Evolutionary conservation across 495 filamentous ascomycete species (phyloP), one percentile per base, ranked within the genome.

Genomic region (Cudoniella acicularis): DNA sequence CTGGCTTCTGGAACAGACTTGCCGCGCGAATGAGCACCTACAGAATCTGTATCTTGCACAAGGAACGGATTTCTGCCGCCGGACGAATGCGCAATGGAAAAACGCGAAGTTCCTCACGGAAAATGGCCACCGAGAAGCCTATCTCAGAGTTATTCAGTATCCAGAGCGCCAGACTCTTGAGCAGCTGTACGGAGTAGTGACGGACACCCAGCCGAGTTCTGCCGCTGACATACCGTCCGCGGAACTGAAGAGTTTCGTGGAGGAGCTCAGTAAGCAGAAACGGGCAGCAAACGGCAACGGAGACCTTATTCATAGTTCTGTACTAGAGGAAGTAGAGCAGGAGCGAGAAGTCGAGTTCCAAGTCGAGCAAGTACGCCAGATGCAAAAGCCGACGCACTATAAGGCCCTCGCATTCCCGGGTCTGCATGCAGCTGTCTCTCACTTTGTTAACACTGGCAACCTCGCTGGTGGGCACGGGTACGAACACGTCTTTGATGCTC

Each of bases 301-400:
- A 9, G 63, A 66, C 48, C 59, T 62, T 1, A 56, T 74, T 30
- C 68, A 74, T 52, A 56, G 54, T 4, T 71, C 70, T 6, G 70
- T 70, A 8, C 59, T 75, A 13, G 63, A 75, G 50, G 74, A 77
- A 58, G 74, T 77, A 1, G 74, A 77, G 53, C 74, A 76, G 62
- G 74, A 77, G 53, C 52, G 72, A 23, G 74, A 77, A 56, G 68
- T 75, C 24, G 71, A 63, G 6, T 64, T 72, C 24, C 66, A 77
- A 56, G 69, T 74, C 0, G 74, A 77, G 57, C 54, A 47, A 11
- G 65, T 74, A 3, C 71, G 74, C 3, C 62, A 76, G 48, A 56
- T 73, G 1, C 69, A 76, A 54, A 69, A 66, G 40, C 74, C 71
- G 1, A 16, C 57, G 2, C 54, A 64, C 49, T 64, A 63, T 52